Evolutionary conservation across 2,329 filamentous ascomycete species (phyloP).

Genomic region (Sclerotinia subarctica): DNA sequence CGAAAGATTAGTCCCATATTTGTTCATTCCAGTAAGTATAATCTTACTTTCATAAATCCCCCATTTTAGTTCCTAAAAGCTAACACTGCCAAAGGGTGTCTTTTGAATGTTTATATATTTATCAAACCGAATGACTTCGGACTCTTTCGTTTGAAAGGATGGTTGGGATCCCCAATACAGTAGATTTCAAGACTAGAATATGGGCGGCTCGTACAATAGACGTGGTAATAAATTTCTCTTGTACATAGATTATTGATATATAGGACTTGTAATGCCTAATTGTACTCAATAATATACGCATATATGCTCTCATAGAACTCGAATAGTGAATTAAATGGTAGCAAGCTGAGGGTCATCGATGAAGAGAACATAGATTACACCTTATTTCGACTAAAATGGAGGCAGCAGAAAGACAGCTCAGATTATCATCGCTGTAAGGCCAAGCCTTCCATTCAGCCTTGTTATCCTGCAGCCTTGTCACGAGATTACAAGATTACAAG

Average conservation of each 20-base stretch:
- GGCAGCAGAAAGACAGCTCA: no score
- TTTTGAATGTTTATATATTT: constrained; percentile 7
- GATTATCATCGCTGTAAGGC: neutral
- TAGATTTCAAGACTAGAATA: neutral
- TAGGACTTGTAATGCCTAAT: constrained; percentile 8
- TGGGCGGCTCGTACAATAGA: neutral
- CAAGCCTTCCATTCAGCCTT: neutral
- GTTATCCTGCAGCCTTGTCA: neutral
- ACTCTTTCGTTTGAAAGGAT: neutral
- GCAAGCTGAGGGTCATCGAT: neutral
- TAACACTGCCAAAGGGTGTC: constrained; percentile 6
- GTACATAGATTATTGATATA: constrained; percentile 11
- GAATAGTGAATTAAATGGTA: neutral
- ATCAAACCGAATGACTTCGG: neutral
- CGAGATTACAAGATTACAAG: neutral
- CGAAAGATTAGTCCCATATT: constrained; percentile 73
- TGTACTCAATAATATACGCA: neutral
- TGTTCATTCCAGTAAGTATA: constrained; percentile 69
- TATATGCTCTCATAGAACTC: neutral
- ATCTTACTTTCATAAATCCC: neutral
- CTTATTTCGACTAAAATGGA: neutral
- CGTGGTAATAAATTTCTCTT: constrained; percentile 10
- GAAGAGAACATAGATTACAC: neutral
- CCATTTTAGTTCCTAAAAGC: neutral
- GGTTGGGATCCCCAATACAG: neutral